Base-by-base conservation (phyloP, 257 asterid species). In the Rauvolfia tetraphylla region DNA sequence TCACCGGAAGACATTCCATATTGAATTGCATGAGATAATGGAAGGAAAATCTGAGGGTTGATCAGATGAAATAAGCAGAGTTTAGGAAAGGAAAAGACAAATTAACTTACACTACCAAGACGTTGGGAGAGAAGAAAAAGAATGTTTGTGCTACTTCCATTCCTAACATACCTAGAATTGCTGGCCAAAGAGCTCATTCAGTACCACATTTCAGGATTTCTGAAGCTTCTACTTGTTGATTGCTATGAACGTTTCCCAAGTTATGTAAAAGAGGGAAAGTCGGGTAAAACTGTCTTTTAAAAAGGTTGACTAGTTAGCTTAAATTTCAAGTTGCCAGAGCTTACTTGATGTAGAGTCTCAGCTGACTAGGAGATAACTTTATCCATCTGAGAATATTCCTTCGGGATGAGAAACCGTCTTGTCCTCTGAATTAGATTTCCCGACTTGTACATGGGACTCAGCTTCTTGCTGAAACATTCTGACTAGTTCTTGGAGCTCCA, bases 401-500 rank as follows among this genome's bases (percentile, higher is more conserved):
- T 87, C 93, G 54, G 96, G 91, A 3, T 97, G 92, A 49, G 97
- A 97, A 11, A 97, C 90, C 86, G 88, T 79, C 81, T 87, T 89
- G 76, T 90, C 81, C 15, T 96, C 86, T 46, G 91, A 78, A 71
- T 79, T 79, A 7, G 79, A 86, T 83, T 92, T 88, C 66, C 81
- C 92, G 69, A 92, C 98, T 86, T 92, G 98, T 11, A 95, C 97
- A 69, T 94, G 98, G 62, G 92, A 85, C 73, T 94, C 98, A 0
- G 97, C 98, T 78, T 92, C 98, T 7, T 92, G 97, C 87, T 94
- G 96, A 79, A 94, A 94, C 89, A 79, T 81, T 85, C 86, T 87
- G 66, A 92, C 98, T 56, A 94, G 75, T 79, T 88, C 87, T 41
- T 94, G 90, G 78, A 94, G 68, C 58, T 92, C 97, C 88, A 92